These are phyloP conservation scores for Fusarium denticulatum DNA, from an alignment of 2,329 filamentous ascomycete genomes.

Conservation along the genomic window DNA sequence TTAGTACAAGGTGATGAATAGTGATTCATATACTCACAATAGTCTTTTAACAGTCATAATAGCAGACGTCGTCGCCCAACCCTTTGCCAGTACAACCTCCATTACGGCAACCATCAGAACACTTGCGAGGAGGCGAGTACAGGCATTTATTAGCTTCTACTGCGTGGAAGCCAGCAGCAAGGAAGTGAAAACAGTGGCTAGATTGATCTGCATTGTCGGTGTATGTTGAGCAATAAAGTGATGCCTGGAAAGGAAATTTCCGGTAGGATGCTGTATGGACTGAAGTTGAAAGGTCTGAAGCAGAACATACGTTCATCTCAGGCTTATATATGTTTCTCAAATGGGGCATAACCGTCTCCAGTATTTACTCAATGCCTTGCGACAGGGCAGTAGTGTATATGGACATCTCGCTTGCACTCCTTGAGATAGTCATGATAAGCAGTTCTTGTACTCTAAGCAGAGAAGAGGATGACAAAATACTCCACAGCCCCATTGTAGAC, in stretches of 20 bases:
- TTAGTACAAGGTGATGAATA: accelerated
- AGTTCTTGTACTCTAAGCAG: accelerated
- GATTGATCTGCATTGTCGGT: not conserved
- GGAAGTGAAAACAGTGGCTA: not conserved
- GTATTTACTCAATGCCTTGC: no score
- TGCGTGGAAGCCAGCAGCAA: not conserved
- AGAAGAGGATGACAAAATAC: not conserved
- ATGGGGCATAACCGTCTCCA: accelerated
- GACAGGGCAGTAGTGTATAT: not conserved
- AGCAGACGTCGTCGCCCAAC: not conserved
- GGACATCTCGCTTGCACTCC: accelerated
- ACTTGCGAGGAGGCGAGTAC: not conserved
- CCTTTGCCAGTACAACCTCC: not conserved
- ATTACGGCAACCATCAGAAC: not conserved
- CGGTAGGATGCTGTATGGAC: no score
- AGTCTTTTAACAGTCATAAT: not conserved
- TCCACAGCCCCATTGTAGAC: not conserved
- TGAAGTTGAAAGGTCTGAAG: accelerated
- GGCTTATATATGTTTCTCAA: accelerated
- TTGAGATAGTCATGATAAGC: not conserved
- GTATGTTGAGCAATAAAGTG: not conserved
- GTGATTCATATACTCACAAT: not conserved
- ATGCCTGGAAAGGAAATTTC: accelerated
- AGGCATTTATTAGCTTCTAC: not conserved
- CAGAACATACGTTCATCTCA: accelerated